Percentiles rank a stretch among this genome's conserved stretches.
phyloP scores from a whole-genome alignment of 345 rosid species.

The Atalantia buxifolia region DNA sequence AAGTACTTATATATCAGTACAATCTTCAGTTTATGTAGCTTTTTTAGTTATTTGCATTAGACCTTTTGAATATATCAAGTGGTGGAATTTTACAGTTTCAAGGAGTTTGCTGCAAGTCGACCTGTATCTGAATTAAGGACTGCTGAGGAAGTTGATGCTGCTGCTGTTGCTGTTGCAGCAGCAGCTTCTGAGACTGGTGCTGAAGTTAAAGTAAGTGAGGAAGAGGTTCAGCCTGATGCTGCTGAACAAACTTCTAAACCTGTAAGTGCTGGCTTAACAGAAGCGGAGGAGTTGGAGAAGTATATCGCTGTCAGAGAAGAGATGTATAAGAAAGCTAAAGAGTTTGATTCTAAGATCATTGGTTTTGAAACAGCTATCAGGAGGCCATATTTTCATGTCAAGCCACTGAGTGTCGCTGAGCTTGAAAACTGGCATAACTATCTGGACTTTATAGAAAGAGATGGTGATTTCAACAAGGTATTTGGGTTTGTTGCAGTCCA shows the following conservation, averaged over 20 bases:
- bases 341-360: constrained; percentile 83
- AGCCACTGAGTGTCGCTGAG: constrained; percentile 82
- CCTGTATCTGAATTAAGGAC: constrained; percentile 80
- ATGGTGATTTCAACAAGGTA: constrained; percentile 93
- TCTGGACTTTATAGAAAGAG: constrained; percentile 76
- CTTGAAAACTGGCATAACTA: constrained; percentile 98
- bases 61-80: not conserved
- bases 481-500: constrained; percentile 32
- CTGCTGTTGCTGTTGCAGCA: constrained; percentile 28
- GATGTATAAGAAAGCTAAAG: constrained; percentile 88
- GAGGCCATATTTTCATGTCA: constrained; percentile 96
- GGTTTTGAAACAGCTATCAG: constrained; percentile 96
- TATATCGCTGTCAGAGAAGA: constrained; percentile 82
- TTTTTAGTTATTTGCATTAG: not conserved
- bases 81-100: constrained; percentile 53
- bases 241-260: constrained; percentile 55
- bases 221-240: constrained; percentile 51
- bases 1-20: not conserved
- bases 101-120: constrained; percentile 72
- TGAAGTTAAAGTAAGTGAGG: constrained; percentile 48
- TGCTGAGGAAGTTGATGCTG: constrained; percentile 60
- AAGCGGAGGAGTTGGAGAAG: constrained; percentile 92
- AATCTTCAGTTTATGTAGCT: not conserved
- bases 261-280: constrained; percentile 70
- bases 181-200: constrained; percentile 39